Percentiles rank a stretch among this genome's conserved stretches.
These are phyloP conservation scores for Claviceps sp. DNA, from an alignment of 2,329 filamentous ascomycete species.

Conservation along the genomic window DNA sequence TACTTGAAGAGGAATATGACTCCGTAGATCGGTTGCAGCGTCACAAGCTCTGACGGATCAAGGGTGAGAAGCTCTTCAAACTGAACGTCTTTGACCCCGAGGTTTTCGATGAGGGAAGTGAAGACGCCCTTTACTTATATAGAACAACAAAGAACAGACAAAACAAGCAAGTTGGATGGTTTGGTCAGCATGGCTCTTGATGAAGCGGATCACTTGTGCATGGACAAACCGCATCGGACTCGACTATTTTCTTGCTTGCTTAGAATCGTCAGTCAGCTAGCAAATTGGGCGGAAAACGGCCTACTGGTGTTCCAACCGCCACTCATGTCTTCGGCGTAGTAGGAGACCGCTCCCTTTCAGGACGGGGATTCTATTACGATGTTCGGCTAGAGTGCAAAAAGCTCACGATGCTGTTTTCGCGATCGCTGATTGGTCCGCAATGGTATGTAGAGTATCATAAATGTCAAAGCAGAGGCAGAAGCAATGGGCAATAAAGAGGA, in stretches of 20 bases:
- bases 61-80: slow-evolving; percentile 93
- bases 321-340: slow-evolving; percentile 37
- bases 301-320: slow-evolving; percentile 88
- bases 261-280: slow-evolving; percentile 2
- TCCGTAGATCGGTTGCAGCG: slow-evolving; percentile 72
- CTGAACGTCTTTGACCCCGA: slow-evolving; percentile 87
- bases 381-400: background rate
- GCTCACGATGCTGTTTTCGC: background rate
- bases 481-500: background rate
- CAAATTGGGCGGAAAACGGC: slow-evolving; percentile 13
- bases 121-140: slow-evolving; percentile 61
- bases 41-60: slow-evolving; percentile 58
- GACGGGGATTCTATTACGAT: no score
- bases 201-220: background rate
- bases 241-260: slow-evolving; percentile 37
- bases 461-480: background rate
- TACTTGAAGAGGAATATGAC: slow-evolving; percentile 99
- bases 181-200: background rate
- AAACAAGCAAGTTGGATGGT: background rate
- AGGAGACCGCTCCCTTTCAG: background rate
- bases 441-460: no score
- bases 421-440: background rate
- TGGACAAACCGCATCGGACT: slow-evolving; percentile 75
- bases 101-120: slow-evolving; percentile 82
- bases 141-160: background rate